Percentiles rank a stretch among this genome's conserved stretches.
phyloP scores from a whole-genome alignment of 805 yeast genomes.

The Diddensiella caesifluorescens region DNA sequence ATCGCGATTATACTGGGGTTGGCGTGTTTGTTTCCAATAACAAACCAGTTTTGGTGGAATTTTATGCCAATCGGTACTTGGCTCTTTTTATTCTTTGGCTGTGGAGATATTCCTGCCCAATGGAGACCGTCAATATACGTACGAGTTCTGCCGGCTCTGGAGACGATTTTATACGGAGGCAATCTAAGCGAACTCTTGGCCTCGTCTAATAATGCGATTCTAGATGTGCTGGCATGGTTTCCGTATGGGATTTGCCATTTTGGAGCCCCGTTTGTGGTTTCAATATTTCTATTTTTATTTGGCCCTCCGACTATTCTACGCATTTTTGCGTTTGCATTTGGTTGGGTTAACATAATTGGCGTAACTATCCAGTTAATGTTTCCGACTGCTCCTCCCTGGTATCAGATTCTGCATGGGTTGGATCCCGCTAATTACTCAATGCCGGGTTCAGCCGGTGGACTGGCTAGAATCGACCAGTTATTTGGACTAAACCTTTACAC shows the following conservation, averaged over 20 bases:
- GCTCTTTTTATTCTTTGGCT: constrained; percentile 75
- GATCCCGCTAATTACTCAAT: constrained; percentile 86
- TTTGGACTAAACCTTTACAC: constrained; percentile 81
- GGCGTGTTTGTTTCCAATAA: constrained; percentile 60
- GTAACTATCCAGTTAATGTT: constrained; percentile 75
- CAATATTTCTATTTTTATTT: constrained; percentile 70
- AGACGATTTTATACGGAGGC: constrained; percentile 87
- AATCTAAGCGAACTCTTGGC: constrained; percentile 81
- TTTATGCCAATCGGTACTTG: constrained; percentile 82
- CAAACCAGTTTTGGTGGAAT: constrained; percentile 77
- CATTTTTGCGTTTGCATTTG: constrained; percentile 87
- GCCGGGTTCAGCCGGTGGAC: constrained; percentile 95
- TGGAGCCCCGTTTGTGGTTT: constrained; percentile 83
- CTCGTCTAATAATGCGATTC: constrained; percentile 52
- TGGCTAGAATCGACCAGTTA: constrained; percentile 76
- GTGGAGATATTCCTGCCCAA: constrained; percentile 63
- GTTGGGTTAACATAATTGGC: constrained; percentile 86
- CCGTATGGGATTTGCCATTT: constrained; percentile 93
- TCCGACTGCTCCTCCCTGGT: constrained; percentile 99
- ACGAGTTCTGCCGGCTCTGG: constrained; percentile 83
- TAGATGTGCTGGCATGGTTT: constrained; percentile 89
- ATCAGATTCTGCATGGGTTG: constrained; percentile 74
- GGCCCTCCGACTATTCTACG: constrained; percentile 87
- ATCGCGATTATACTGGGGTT: constrained; percentile 40
- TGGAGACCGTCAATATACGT: constrained; percentile 89